phyloP scores from a whole-genome alignment of 73 alveolate species.

The Blepharisma stoltei region DNA sequence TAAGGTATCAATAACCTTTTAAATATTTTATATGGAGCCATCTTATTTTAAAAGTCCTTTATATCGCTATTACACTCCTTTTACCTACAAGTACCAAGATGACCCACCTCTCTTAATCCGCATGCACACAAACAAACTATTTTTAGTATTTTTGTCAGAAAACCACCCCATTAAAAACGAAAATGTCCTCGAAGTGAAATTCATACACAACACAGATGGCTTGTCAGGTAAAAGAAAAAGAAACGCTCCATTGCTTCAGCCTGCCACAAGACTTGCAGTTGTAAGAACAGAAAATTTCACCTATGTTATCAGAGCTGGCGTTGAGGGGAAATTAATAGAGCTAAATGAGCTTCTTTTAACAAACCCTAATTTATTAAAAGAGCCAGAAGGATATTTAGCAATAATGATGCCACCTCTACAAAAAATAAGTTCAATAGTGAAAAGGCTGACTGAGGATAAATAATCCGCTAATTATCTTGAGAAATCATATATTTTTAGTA shows the following conservation, averaged over 20 bases:
- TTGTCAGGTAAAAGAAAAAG: constrained; percentile 18
- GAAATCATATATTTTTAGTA: too few relatives aligned
- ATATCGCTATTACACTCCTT: not conserved
- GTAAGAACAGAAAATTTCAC: not conserved
- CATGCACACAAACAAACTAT: constrained; percentile 18
- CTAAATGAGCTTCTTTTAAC: not conserved
- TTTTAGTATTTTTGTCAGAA: not conserved
- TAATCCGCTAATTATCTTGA: too few relatives aligned
- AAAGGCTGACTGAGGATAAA: not conserved
- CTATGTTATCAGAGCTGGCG: not conserved
- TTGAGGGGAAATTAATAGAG: constrained; percentile 11
- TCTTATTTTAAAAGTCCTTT: constrained; percentile 4
- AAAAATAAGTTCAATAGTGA: not conserved
- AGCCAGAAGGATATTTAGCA: constrained; percentile 20
- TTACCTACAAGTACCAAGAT: not conserved
- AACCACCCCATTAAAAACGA: constrained; percentile 8
- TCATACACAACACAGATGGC: not conserved
- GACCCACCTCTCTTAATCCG: not conserved
- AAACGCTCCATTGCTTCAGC: not conserved
- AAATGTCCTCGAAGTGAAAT: not conserved
- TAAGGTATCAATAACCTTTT: too few relatives aligned
- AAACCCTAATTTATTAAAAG: not conserved
- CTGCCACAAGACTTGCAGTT: not conserved
- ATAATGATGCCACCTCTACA: constrained; percentile 7
- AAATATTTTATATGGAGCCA: constrained; percentile 4